Evolutionary conservation across 441 rosid genomes (phyloP), one percentile per base, ranked within the genome.

Genomic region (Corymbia citriodora): DNA sequence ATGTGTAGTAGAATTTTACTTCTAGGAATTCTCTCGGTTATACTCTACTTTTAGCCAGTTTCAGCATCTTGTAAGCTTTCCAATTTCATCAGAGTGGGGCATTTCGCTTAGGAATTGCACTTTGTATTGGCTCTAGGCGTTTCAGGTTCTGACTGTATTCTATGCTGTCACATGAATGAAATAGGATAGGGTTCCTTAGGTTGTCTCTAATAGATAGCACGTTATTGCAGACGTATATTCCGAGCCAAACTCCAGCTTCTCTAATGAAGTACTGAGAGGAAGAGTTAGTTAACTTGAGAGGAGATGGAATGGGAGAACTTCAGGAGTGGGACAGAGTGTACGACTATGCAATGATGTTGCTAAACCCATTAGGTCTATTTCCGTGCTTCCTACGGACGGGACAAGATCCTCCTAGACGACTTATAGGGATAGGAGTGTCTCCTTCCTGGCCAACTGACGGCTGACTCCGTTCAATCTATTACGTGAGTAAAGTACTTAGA

Each of bases 301-400:
- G 99, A 59, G 93, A 95, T 9, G 97, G 97, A 7, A 82, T 87
- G 52, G 94, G 94, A 88, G 93, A 94, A 94, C 95, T 94, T 1
- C 72, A 94, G 86, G 93, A 94, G 90, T 93, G 95, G 96, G 97
- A 96, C 63, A 94, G 98, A 81, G 96, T 97, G 1, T 96, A 96
- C 87, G 99, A 97, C 90, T n/a, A n/a, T n/a, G n/a, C n/a, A n/a
- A n/a, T n/a, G n/a, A n/a, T n/a, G n/a, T n/a, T n/a, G n/a, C n/a
- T n/a, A n/a, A n/a, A n/a, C n/a, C n/a, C n/a, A n/a, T n/a, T n/a
- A n/a, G n/a, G n/a, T n/a, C n/a, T n/a, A n/a, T n/a, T n/a, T n/a
- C n/a, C n/a, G n/a, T n/a, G n/a, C n/a, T n/a, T n/a, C n/a, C n/a
- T n/a, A n/a, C n/a, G n/a, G n/a, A n/a, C n/a, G n/a, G n/a, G n/a